A percentile compares a stretch with the other conserved stretches of the same genome.
These are phyloP conservation scores for Didymella pomorum DNA, from an alignment of 2,329 filamentous ascomycete species.

Conservation along the genomic window DNA sequence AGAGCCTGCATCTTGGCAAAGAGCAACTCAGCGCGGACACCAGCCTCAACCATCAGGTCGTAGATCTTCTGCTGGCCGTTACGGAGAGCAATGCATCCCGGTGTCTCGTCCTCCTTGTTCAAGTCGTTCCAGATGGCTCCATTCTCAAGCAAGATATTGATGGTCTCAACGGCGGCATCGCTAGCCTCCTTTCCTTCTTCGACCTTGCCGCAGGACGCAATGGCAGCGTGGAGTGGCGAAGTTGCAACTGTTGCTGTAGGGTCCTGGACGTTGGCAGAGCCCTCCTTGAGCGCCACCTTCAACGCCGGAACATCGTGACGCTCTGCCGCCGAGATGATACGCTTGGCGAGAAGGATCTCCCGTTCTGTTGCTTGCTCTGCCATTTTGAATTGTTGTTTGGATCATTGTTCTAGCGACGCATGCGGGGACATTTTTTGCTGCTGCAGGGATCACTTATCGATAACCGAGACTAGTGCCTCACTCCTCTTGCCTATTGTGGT, in stretches of 20 bases:
- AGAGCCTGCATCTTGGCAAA: slow-evolving; percentile 47
- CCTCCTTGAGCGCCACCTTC: slow-evolving; percentile 46
- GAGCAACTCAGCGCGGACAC: slow-evolving; percentile 47
- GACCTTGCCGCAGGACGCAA: slow-evolving; percentile 42
- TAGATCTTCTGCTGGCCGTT: slow-evolving; percentile 48
- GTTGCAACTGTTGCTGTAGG: slow-evolving; percentile 45
- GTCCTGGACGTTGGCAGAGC: slow-evolving; percentile 50
- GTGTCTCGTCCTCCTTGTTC: slow-evolving; percentile 50
- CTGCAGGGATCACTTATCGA: slow-evolving; percentile 24
- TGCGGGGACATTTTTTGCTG: slow-evolving; percentile 14
- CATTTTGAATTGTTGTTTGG: slow-evolving; percentile 27
- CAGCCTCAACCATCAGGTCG: slow-evolving; percentile 49
- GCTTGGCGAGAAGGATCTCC: slow-evolving; percentile 48
- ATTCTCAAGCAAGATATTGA: slow-evolving; percentile 46
- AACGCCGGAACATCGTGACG: slow-evolving; percentile 46
- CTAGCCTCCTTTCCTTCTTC: slow-evolving; percentile 40
- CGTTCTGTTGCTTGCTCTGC: slow-evolving; percentile 46
- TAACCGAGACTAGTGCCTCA: slow-evolving; percentile 28
- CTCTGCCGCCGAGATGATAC: slow-evolving; percentile 48
- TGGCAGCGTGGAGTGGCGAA: slow-evolving; percentile 49
- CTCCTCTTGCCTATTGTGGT: slow-evolving; percentile 19
- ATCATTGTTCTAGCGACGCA: slow-evolving; percentile 3
- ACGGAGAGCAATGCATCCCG: slow-evolving; percentile 47
- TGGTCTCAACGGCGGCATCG: slow-evolving; percentile 41
- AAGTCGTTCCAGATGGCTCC: slow-evolving; percentile 52